Conservation (phyloP, 352 stramenopile species). For the Globisporangium canariense region DNA sequence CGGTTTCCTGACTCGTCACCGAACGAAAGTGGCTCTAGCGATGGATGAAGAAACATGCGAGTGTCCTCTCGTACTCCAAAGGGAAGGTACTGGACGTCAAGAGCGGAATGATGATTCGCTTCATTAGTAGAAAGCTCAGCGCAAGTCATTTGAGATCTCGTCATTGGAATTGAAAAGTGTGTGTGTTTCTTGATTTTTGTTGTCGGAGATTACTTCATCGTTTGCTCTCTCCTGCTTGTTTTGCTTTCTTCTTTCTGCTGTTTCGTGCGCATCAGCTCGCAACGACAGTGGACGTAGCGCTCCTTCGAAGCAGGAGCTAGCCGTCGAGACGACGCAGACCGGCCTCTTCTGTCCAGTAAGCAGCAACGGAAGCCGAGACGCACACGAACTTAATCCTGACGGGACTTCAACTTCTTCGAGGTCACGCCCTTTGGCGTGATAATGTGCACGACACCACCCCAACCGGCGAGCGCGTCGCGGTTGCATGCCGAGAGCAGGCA, state of each 20-base stretch:
- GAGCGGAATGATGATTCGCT: too few relatives aligned
- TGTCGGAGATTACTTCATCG: not conserved
- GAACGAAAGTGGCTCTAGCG: too few relatives aligned
- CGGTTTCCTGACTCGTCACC: too few relatives aligned
- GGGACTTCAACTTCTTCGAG: constrained; percentile 79
- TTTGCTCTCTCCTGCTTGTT: not conserved
- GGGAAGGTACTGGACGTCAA: too few relatives aligned
- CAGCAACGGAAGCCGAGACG: not conserved
- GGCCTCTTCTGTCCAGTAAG: too few relatives aligned
- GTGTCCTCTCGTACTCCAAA: too few relatives aligned
- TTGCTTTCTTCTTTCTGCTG: not conserved
- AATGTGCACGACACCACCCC: constrained; percentile 98
- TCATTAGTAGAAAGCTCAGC: too few relatives aligned
- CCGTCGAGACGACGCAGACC: too few relatives aligned
- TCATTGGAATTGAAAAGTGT: not conserved
- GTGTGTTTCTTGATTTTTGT: not conserved
- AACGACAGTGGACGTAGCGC: not conserved
- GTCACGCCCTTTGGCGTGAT: constrained; percentile 89
- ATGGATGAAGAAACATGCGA: too few relatives aligned
- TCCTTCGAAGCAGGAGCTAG: not conserved
- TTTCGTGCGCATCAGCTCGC: not conserved
- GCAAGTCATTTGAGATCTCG: too few relatives aligned
- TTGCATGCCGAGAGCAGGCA: constrained; percentile 97
- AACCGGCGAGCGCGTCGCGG: constrained; percentile 97
- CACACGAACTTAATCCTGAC: constrained; percentile 55